Evolutionary conservation across 176 grass and related monocot species (phyloP).

Genomic region (Musa schizocarpa): DNA sequence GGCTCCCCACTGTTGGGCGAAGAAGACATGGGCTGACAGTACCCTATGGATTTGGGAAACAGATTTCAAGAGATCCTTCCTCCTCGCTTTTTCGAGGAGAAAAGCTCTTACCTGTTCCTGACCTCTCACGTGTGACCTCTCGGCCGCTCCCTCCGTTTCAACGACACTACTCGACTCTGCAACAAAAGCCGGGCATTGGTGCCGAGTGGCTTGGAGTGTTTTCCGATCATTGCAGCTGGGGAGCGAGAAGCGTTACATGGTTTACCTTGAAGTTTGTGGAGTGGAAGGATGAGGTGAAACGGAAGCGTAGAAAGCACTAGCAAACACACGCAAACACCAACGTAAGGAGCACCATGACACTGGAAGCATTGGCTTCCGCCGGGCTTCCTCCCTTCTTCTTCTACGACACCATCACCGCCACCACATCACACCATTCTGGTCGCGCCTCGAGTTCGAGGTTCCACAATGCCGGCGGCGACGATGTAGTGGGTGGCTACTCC

Average conservation of each 20-base stretch:
- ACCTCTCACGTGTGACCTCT: background rate
- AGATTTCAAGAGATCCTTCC: background rate
- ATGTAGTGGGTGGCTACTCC: background rate
- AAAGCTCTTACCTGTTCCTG: background rate
- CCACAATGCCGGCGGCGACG: background rate
- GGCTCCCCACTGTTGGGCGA: too few relatives aligned
- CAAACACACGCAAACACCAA: background rate
- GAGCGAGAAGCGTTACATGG: background rate
- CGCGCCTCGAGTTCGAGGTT: background rate
- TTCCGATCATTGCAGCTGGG: background rate
- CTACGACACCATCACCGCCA: conserved; percentile 3
- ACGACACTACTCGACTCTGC: background rate
- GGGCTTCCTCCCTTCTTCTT: background rate
- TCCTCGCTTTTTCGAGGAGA: background rate
- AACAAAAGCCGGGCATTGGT: background rate
- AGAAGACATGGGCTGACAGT: too few relatives aligned
- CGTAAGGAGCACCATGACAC: background rate
- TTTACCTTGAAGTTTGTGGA: background rate
- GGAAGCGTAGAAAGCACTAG: background rate
- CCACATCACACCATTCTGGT: background rate
- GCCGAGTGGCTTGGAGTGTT: background rate
- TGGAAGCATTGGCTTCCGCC: background rate
- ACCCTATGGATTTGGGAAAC: too few relatives aligned
- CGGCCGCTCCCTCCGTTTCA: background rate
- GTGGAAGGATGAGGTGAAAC: background rate